A percentile compares a stretch with the other conserved stretches of the same genome.
Conservation (phyloP, 2,329 filamentous ascomycete genomes). For the Pezicula neosporulosa region DNA sequence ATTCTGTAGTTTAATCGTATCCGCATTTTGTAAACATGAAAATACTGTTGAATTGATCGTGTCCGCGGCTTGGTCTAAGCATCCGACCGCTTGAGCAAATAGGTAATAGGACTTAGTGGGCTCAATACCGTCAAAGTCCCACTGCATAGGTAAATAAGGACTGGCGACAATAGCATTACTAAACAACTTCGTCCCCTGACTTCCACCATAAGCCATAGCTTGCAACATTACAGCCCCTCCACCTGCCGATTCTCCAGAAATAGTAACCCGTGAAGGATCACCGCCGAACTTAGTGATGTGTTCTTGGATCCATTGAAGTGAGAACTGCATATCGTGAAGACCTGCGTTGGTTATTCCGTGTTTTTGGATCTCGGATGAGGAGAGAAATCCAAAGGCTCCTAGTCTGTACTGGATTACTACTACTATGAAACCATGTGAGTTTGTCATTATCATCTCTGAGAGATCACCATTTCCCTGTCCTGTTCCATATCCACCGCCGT, state of each 20-base stretch:
- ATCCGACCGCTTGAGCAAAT: slow-evolving; percentile 39
- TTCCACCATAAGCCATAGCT: slow-evolving; percentile 25
- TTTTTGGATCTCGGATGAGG: slow-evolving; percentile 39
- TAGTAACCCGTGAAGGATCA: slow-evolving; percentile 46
- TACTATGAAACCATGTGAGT: slow-evolving; percentile 42
- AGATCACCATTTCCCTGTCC: slow-evolving; percentile 26
- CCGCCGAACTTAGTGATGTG: slow-evolving; percentile 52
- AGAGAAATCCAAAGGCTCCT: slow-evolving; percentile 45
- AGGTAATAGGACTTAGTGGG: slow-evolving; percentile 40
- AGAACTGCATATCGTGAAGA: slow-evolving; percentile 47
- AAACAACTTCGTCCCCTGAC: slow-evolving; percentile 12
- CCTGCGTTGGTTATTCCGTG: slow-evolving; percentile 44
- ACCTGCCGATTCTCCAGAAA: slow-evolving; percentile 53
- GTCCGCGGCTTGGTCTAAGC: slow-evolving; percentile 18
- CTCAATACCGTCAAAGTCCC: slow-evolving; percentile 39
- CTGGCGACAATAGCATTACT: slow-evolving; percentile 29
- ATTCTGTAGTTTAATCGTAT: slow-evolving; percentile 28
- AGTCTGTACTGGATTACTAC: slow-evolving; percentile 46
- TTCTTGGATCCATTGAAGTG: slow-evolving; percentile 49
- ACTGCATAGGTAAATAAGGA: slow-evolving; percentile 52
- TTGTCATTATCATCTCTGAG: slow-evolving; percentile 41
- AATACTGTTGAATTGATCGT: slow-evolving; percentile 31
- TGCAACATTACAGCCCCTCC: slow-evolving; percentile 46
- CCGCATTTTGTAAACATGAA: slow-evolving; percentile 24
- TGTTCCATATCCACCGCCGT: slow-evolving; percentile 30